Base-by-base conservation (phyloP, 2,329 filamentous ascomycete species). In the Dothistroma pini region DNA sequence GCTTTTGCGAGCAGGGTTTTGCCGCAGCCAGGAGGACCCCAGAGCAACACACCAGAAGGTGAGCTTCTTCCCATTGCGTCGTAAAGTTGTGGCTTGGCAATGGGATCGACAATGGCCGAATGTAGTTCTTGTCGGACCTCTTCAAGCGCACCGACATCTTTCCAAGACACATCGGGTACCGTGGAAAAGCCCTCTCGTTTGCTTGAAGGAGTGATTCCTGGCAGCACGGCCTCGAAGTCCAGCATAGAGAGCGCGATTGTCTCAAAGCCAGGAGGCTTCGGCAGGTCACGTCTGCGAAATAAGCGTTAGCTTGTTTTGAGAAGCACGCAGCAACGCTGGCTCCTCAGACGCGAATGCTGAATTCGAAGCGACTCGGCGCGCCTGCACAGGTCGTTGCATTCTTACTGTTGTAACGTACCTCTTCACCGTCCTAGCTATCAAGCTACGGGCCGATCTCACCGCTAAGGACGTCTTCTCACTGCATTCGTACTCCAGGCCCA, bases 1-100 rank as follows among this genome's bases (percentile, higher is more conserved):
- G 95, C 95, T 77, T 97, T 97, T 19, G 95, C 95, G 1, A 99
- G 86, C 1, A 99, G 84, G 0, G 95, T 99, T 76, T 99, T 99
- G 69, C 95, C 95, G 75, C 95, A 99, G 7, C 95, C 95, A 0
- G 95, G 95, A 0, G 95, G 95, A 0, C 95, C 95, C 91, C 93
- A 99, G 58, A 99, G 89, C 0, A 99, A 83, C 2, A 97, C 91
- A 16, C 95, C 95, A 0, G 91, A 89, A 0, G 91, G 89, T 0
- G 89, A 86, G 22, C 86, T 87, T 67, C 96, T 89, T 71, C 93
- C 93, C 7, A 95, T 86, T 9, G 82, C 81, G 32, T 84, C 83
- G 75, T 93, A 97, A 48, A 87, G 80, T 35, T 90, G 86, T 0
- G 95, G 95, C 58, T 89, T 80, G 67, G 88, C 87, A 76, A 99